Base-by-base conservation (phyloP, 2,329 filamentous ascomycete genomes). In the Fusarium sp. region DNA sequence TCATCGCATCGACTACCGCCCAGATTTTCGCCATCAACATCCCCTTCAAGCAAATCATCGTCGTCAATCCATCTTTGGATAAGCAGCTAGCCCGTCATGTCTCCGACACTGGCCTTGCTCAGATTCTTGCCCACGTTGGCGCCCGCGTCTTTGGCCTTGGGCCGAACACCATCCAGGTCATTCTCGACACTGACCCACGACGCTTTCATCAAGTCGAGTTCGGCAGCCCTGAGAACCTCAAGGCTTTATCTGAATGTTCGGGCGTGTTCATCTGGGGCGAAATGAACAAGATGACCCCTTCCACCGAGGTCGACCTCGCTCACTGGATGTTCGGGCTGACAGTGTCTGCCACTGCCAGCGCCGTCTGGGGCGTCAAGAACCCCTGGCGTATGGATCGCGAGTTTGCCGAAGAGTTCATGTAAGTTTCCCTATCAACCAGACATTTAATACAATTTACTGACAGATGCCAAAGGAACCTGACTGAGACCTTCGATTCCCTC, bases 361-460 rank as follows among this genome's bases (percentile, higher is more conserved):
- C 80, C 22, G 77, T 80, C 22, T 81, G 80, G 80, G 80, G 80
- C 6, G 70, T 73, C 4, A 61, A 75, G 37, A 81, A 81, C 59
- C 80, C 80, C 4, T 81, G 79, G 79, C 73, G 77, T 4, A 75
- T 78, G 67, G 79, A 81, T 22, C 64, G 65, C 6, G 78, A 81
- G 57, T 81, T 81, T 52, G 70, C 78, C 2, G 69, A 77, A 14
- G 77, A 80, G 27, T 81, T 81, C 63, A 79, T 81, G 79, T 76
- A 68, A 76, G 77, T 66, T 11, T 14, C 14, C 0, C 1, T n/a
- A 29, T 9, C 2, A 4, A 2, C 6, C 1, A 1, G 8, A 18
- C 24, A 5, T 2, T 8, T 18, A 0, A 6, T 14, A n/a, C 24
- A 8, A 20, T 3, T 1, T n/a, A 31, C 67, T 77, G 35, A 80